These are phyloP conservation scores for Musa beccarii DNA, from an alignment of 176 grass and related monocot genomes.

Conservation along the genomic window DNA sequence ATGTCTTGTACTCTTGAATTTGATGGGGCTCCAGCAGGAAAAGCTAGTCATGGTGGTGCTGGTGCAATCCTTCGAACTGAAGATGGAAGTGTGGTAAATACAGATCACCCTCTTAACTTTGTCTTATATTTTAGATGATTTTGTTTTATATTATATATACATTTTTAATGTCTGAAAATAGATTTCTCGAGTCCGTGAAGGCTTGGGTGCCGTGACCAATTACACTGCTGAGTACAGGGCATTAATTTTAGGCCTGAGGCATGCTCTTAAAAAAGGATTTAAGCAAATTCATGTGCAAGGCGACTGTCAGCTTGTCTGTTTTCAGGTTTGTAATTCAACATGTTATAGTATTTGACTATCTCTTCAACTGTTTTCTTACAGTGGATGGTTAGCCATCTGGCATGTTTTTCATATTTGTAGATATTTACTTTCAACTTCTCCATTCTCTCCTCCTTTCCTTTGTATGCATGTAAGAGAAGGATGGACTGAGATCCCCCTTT, in stretches of 20 bases:
- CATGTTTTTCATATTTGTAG: neutral
- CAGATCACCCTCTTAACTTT: neutral
- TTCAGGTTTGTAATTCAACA: slow-evolving; percentile 36
- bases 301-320: slow-evolving; percentile 60
- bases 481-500: neutral
- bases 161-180: slow-evolving; percentile 19
- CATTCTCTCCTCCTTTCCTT: too few relatives aligned
- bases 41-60: neutral
- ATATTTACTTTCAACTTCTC: neutral
- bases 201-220: slow-evolving; percentile 51
- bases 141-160: neutral
- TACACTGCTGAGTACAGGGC: slow-evolving; percentile 74
- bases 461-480: neutral
- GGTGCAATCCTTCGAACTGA: slow-evolving; percentile 4
- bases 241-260: slow-evolving; percentile 76
- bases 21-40: neutral
- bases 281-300: slow-evolving; percentile 64
- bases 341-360: neutral
- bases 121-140: neutral
- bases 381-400: neutral
- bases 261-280: slow-evolving; percentile 67
- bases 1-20: slow-evolving; percentile 7
- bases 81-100: slow-evolving; percentile 5
- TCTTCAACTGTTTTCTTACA: slow-evolving; percentile 2
- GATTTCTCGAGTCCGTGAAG: slow-evolving; percentile 77